A percentile compares a stretch with the other conserved stretches of the same genome.
phyloP scores from a whole-genome alignment of 371 early-diverging fungal species.

The Syncephalastrum contaminatum region DNA sequence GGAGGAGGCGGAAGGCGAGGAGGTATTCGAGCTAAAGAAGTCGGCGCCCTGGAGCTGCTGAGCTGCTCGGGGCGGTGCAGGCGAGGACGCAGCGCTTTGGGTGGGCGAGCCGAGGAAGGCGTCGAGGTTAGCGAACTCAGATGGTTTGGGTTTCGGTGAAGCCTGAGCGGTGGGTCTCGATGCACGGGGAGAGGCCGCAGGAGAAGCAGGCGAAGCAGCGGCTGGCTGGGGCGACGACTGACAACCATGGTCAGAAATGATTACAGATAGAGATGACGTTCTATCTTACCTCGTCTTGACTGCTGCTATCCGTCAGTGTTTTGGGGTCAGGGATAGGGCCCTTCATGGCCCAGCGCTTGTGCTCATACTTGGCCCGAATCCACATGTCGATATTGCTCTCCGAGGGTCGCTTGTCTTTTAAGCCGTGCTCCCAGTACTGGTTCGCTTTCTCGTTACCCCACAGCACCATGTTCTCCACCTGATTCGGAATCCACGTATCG shows the following conservation, averaged over 20 bases:
- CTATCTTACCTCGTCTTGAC: too few species aligned
- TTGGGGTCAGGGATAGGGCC: slow-evolving; percentile 76
- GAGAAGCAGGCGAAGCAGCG: too few species aligned
- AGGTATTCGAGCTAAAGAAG: slow-evolving; percentile 33
- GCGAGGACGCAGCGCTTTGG: slow-evolving; percentile 15
- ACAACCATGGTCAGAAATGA: too few species aligned
- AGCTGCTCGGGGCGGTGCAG: slow-evolving; percentile 7
- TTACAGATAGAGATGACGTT: too few species aligned
- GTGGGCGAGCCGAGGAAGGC: slow-evolving; percentile 39
- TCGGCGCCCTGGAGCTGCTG: slow-evolving; percentile 45
- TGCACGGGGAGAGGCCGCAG: not conserved
- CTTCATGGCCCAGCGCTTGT: slow-evolving; percentile 72
- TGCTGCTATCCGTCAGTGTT: slow-evolving; percentile 31
- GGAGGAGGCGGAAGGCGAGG: slow-evolving; percentile 16
- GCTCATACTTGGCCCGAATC: slow-evolving; percentile 85
- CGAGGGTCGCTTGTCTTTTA: slow-evolving; percentile 48
- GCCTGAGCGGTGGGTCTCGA: not conserved
- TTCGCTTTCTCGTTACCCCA: slow-evolving; percentile 88
- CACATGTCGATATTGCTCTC: slow-evolving; percentile 75
- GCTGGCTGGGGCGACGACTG: too few species aligned
- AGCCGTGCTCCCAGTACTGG: slow-evolving; percentile 66
- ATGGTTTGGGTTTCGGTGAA: slow-evolving; percentile 7
- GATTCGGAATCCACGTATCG: slow-evolving; percentile 87
- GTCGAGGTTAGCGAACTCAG: slow-evolving; percentile 41
- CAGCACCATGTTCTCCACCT: slow-evolving; percentile 76